Evolutionary conservation across 2,329 filamentous ascomycete species (phyloP), one percentile per base, ranked within the genome.

Genomic region (Ophiostoma sp.): DNA sequence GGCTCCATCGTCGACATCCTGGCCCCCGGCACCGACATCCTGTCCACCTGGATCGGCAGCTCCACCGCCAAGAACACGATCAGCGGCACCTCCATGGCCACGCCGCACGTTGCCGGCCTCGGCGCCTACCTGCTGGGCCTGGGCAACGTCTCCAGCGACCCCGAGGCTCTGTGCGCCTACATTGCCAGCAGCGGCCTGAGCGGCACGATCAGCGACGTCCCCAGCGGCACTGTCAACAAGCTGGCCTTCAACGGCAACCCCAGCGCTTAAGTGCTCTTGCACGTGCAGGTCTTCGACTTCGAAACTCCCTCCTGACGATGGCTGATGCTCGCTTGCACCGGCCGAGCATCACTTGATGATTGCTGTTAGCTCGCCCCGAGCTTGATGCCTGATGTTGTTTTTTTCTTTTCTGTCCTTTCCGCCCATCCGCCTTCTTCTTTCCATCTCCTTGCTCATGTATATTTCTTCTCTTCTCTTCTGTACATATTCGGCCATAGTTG

Each of bases 1-100:
- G 95, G 95, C 80, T 95, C 93, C 86, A 99, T 95, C 87, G 97
- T 94, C 79, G 95, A 99, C 81, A 97, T 99, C 85, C 99, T 99
- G 76, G 95, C 93, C 72, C 95, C 95, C 71, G 95, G 95, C 77
- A 86, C 97, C 76, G 97, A 93, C 89, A 97, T 99, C 76, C 87
- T 92, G 75, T 99, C 95, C 73, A 98, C 95, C 79, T 99, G 95
- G 95, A 97, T 96, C 76, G 95, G 95, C 78, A 93, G 90, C 87
- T 91, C 95, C 81, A 89, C 94, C 76, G 94, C 94, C 76, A 87
- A 92, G 83, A 99, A 99, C 89, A 97, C 92, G 82, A 99, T 99
- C 83, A 98, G 94, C 62, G 95, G 95, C 79, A 99, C 95, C 73
- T 99, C 95, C 68, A 99, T 99, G 95, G 95, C 95, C 72, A 98